These are phyloP conservation scores for Xylaria scruposa DNA, from an alignment of 495 filamentous ascomycete genomes.

Conservation along the genomic window DNA sequence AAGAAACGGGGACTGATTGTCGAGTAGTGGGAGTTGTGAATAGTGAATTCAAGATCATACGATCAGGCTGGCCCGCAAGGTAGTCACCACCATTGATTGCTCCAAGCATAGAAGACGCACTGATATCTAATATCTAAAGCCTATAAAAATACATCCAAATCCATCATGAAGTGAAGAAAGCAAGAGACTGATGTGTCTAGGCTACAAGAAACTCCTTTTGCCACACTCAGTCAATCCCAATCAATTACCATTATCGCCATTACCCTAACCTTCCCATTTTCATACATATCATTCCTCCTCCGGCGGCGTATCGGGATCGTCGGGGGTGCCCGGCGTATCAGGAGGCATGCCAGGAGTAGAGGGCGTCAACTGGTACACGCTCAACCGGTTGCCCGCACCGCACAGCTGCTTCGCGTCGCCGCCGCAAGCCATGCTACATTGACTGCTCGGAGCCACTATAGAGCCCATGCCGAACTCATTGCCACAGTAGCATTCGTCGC, in stretches of 20 bases:
- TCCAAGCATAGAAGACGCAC: neutral
- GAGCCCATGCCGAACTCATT: conserved; percentile 43
- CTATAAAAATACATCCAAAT: conserved; percentile 4
- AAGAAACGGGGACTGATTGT: neutral
- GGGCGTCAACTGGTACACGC: conserved; percentile 41
- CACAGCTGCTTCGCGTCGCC: conserved; percentile 51
- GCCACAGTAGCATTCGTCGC: conserved; percentile 52
- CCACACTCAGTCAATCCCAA: neutral
- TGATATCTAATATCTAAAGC: conserved; percentile 8
- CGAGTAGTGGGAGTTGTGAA: too few relatives aligned
- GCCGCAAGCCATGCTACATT: conserved; percentile 52
- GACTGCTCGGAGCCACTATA: conserved; percentile 31
- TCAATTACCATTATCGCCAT: neutral
- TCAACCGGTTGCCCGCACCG: conserved; percentile 51
- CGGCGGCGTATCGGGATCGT: conserved; percentile 7
- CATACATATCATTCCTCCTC: conserved; percentile 10
- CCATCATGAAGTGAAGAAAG: conserved; percentile 14
- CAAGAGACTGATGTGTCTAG: neutral
- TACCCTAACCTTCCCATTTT: neutral
- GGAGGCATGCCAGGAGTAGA: neutral
- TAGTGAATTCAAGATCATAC: too few relatives aligned
- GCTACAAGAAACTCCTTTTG: conserved; percentile 19
- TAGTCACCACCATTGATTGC: too few relatives aligned
- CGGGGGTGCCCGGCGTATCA: neutral
- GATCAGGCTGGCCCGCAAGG: too few relatives aligned